Evolutionary conservation across 768 basidiomycete genomes (phyloP).

Genomic region (Cyclocybe aegerita): DNA sequence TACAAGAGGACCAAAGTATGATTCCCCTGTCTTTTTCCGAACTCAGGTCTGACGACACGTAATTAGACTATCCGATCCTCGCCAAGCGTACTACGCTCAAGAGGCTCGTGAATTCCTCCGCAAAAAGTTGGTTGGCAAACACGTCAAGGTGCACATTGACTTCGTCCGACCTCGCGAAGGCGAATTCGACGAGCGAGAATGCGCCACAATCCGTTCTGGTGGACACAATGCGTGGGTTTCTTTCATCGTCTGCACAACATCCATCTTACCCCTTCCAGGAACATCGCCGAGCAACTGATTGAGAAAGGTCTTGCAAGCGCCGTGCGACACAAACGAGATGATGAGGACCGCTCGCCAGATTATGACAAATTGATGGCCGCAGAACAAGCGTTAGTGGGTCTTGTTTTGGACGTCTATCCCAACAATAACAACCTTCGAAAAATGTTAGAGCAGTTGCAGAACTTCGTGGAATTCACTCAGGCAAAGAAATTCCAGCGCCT

Average conservation of each 20-base stretch:
- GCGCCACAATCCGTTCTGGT: conserved; percentile 85
- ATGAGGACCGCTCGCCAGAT: conserved; percentile 94
- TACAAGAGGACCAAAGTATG: conserved; percentile 78
- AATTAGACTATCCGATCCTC: conserved; percentile 76
- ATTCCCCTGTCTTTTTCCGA: background rate
- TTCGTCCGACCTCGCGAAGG: conserved; percentile 91
- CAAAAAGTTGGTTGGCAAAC: conserved; percentile 89
- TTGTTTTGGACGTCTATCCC: background rate
- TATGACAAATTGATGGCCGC: conserved; percentile 96
- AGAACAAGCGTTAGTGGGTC: conserved; percentile 74
- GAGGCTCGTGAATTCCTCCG: conserved; percentile 94
- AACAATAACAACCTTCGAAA: background rate
- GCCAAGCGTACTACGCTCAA: conserved; percentile 82
- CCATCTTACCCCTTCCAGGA: conserved; percentile 42
- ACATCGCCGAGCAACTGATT: conserved; percentile 89
- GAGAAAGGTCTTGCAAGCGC: conserved; percentile 91
- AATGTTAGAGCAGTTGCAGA: conserved; percentile 70
- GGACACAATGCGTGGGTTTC: conserved; percentile 70
- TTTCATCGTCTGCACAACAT: background rate
- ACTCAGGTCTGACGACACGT: background rate
- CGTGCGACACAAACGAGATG: conserved; percentile 90
- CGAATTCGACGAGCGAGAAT: conserved; percentile 92
- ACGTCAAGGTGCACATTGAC: conserved; percentile 80
- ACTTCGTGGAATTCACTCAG: conserved; percentile 83
- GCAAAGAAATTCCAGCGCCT: conserved; percentile 80